These are phyloP conservation scores for Candida fluviatilis DNA, from an alignment of 805 yeast species.

Conservation along the genomic window DNA sequence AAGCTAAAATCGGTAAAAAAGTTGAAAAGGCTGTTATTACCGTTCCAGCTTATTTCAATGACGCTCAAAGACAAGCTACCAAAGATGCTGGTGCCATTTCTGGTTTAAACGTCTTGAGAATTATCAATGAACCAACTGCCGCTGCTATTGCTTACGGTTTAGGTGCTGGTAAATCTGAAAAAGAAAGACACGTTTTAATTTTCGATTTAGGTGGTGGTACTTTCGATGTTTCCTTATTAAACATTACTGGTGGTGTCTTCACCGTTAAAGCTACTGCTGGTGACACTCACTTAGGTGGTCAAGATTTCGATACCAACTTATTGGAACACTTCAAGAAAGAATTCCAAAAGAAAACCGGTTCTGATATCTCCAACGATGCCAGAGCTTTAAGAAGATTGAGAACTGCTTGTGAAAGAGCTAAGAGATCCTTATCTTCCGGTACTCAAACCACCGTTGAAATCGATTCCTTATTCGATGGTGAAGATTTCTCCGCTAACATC, in stretches of 20 bases:
- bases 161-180: conserved; percentile 62
- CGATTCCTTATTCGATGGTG: conserved; percentile 47
- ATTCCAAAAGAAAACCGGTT: conserved; percentile 45
- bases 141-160: conserved; percentile 97
- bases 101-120: conserved; percentile 47
- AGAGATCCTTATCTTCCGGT: conserved; percentile 47
- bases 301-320: conserved; percentile 49
- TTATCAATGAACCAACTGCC: conserved; percentile 66
- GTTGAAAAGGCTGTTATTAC: conserved; percentile 55
- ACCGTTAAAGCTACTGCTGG: conserved; percentile 87
- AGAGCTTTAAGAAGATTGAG: conserved; percentile 50
- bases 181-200: conserved; percentile 69
- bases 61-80: conserved; percentile 50
- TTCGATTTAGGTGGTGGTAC: conserved; percentile 99
- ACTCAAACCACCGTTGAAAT: conserved; percentile 48
- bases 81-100: conserved; percentile 51
- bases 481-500: conserved; percentile 46
- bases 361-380: conserved; percentile 43
- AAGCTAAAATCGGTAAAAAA: conserved; percentile 77
- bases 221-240: conserved; percentile 88
- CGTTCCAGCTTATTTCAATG: conserved; percentile 49
- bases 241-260: conserved; percentile 94
- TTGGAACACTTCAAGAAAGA: conserved; percentile 44
- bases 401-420: conserved; percentile 51
- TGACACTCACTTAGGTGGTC: conserved; percentile 52